Evolutionary conservation across 2,329 filamentous ascomycete genomes (phyloP).

Genomic region (Diplodia seriata): DNA sequence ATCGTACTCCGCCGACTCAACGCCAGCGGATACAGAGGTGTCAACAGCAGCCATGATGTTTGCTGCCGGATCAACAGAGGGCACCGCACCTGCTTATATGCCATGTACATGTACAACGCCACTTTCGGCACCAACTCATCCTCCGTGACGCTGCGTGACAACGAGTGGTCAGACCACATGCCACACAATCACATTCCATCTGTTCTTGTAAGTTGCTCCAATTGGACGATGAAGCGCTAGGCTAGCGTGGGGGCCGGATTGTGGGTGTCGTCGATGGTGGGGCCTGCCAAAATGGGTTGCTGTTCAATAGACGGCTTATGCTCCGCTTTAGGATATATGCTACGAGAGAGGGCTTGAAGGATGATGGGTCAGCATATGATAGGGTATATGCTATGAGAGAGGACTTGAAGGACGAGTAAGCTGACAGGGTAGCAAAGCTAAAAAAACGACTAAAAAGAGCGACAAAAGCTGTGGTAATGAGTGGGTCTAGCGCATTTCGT

Average conservation of each 20-base stretch:
- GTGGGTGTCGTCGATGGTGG: not conserved
- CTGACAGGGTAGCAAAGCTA: not conserved
- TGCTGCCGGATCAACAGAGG: not conserved
- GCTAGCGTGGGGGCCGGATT: not conserved
- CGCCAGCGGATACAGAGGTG: not conserved
- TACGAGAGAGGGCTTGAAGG: not conserved
- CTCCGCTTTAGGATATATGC: not conserved
- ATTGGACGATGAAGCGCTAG: not conserved
- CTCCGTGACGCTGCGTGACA: not conserved
- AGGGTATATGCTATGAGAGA: not conserved
- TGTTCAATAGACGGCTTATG: not conserved
- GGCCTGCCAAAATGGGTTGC: not conserved
- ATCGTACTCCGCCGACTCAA: constrained; percentile 15
- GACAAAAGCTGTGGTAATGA: no score
- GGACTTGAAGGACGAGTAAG: not conserved
- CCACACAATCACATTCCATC: not conserved
- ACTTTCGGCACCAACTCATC: not conserved
- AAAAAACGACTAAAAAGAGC: no score
- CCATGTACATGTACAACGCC: not conserved
- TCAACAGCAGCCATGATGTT: not conserved
- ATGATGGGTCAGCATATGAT: no score
- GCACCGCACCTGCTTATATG: not conserved
- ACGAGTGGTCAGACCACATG: not conserved
- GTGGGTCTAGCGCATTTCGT: no score
- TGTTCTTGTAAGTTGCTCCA: not conserved